phyloP scores from a whole-genome alignment of 176 grass and related monocot species.

The Areca catechu region DNA sequence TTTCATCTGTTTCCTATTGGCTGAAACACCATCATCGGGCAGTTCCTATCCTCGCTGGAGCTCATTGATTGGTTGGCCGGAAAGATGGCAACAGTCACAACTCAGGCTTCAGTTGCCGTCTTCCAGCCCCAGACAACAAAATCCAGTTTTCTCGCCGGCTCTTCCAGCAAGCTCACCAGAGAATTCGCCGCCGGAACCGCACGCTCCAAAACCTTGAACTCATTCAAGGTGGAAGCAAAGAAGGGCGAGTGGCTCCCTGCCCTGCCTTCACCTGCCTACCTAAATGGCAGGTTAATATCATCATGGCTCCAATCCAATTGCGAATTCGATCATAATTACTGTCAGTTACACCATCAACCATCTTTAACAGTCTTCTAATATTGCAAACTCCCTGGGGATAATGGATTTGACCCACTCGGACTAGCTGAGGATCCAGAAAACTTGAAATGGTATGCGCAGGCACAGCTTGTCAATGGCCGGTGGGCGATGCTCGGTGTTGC shows the following conservation, averaged over 20 bases:
- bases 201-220: slow-evolving; percentile 14
- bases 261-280: slow-evolving; percentile 51
- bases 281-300: slow-evolving; percentile 47
- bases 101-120: slow-evolving; percentile 38
- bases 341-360: no score
- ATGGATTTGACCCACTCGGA: slow-evolving; percentile 61
- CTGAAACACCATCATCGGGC: neutral
- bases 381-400: slow-evolving; percentile 55
- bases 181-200: neutral
- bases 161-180: no score
- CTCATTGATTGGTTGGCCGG: neutral
- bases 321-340: no score
- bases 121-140: slow-evolving; percentile 33
- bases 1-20: slow-evolving; percentile 12
- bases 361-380: neutral
- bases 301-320: no score
- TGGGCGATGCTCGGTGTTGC: slow-evolving; percentile 92
- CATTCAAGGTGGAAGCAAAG: slow-evolving; percentile 59
- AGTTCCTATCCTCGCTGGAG: no score
- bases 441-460: slow-evolving; percentile 80
- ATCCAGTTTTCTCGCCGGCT: slow-evolving; percentile 16
- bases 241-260: slow-evolving; percentile 76
- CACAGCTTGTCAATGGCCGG: slow-evolving; percentile 72
- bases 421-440: slow-evolving; percentile 84
- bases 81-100: slow-evolving; percentile 48